Percentiles rank a stretch among this genome's conserved stretches.
phyloP scores from a whole-genome alignment of 257 asterid genomes.

The Gentiana dahurica region DNA sequence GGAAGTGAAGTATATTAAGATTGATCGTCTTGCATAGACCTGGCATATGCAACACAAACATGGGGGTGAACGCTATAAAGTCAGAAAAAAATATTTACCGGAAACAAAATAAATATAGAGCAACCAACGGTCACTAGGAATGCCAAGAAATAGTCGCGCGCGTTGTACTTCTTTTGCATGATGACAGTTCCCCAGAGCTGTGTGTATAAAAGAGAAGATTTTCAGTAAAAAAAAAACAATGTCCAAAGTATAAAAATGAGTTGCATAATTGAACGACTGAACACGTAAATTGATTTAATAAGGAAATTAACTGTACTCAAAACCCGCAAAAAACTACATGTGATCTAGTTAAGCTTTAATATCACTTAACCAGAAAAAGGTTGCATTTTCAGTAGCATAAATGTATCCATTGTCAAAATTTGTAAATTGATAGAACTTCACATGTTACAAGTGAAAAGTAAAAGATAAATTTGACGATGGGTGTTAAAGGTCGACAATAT shows the following conservation, averaged over 20 bases:
- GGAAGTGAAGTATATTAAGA: neutral
- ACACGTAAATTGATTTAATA: no score
- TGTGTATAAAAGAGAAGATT: conserved; percentile 20
- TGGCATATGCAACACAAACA: conserved; percentile 3
- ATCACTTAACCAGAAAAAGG: no score
- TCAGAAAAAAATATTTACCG: conserved; percentile 28
- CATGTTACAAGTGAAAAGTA: no score
- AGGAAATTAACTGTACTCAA: no score
- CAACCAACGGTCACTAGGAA: conserved; percentile 81
- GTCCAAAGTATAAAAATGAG: neutral
- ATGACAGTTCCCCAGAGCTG: conserved; percentile 96
- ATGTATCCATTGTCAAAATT: no score
- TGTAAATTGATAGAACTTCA: no score
- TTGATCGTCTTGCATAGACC: neutral
- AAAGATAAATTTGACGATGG: no score
- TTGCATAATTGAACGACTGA: no score
- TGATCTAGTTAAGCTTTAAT: no score
- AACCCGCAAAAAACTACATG: no score
- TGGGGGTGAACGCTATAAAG: conserved; percentile 1
- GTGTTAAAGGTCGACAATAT: no score
- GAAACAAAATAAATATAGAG: conserved; percentile 81
- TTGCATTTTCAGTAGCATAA: no score
- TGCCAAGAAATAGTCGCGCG: conserved; percentile 70
- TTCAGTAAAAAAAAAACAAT: conserved; percentile 5
- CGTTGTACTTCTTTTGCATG: conserved; percentile 91